A percentile compares a stretch with the other conserved stretches of the same genome.
These are phyloP conservation scores for Umbelopsis ramanniana DNA, from an alignment of 192 early-diverging fungal genomes.

Conservation along the genomic window DNA sequence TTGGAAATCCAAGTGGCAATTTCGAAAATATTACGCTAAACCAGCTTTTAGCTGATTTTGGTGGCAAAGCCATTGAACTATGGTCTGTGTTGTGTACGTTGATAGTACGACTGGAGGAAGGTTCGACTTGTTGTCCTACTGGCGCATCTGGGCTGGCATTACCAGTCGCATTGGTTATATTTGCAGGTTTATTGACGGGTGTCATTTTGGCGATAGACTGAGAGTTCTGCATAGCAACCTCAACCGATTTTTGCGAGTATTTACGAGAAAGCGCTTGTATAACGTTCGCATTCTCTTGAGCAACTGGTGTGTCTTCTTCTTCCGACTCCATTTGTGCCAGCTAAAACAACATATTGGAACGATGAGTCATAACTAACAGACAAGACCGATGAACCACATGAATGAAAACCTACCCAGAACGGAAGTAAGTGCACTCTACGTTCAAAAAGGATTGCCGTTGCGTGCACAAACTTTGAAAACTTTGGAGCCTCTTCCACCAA, in stretches of 20 bases:
- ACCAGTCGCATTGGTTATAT: not conserved
- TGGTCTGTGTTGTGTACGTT: not conserved
- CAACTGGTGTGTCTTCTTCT: not conserved
- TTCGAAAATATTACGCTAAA: not conserved
- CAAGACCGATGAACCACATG: not conserved
- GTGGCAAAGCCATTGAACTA: not conserved
- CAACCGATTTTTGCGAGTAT: not conserved
- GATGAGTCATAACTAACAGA: not conserved
- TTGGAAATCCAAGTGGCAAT: not conserved
- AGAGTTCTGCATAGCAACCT: not conserved
- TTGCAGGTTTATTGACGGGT: not conserved
- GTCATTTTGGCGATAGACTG: not conserved
- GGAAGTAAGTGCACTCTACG: constrained; percentile 56
- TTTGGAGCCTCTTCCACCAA: constrained; percentile 76
- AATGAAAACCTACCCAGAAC: constrained; percentile 51
- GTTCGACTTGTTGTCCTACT: not conserved
- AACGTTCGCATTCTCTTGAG: not conserved
- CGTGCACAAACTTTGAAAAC: constrained; percentile 85
- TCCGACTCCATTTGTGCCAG: constrained; percentile 26
- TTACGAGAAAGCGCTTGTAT: not conserved
- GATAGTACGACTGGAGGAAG: not conserved
- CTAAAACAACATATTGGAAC: not conserved
- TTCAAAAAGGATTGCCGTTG: constrained; percentile 64
- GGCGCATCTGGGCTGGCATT: not conserved
- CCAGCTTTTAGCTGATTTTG: not conserved